Evolutionary conservation across 495 filamentous ascomycete species (phyloP).

Genomic region (Apiosordaria backusii): DNA sequence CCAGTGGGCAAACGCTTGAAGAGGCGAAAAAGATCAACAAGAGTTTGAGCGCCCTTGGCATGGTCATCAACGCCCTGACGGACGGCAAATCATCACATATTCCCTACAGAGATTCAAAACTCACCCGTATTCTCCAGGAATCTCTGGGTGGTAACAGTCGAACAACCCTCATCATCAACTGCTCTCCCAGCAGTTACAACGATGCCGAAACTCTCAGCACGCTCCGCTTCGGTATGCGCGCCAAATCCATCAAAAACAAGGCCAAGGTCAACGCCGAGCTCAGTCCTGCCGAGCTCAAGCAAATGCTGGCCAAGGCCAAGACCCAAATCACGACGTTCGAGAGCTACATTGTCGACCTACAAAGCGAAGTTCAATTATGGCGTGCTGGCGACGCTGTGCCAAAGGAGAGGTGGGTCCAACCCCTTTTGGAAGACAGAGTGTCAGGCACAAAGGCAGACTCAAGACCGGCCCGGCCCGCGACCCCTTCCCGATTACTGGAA

Average conservation of each 20-base stretch:
- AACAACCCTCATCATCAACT: constrained; percentile 97
- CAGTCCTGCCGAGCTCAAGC: constrained; percentile 90
- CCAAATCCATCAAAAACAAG: constrained; percentile 99
- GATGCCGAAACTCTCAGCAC: constrained; percentile 93
- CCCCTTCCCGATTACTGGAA: constrained; percentile 73
- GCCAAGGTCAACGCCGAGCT: constrained; percentile 98
- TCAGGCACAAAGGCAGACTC: constrained; percentile 56
- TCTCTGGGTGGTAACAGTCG: constrained; percentile 94
- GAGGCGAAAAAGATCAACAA: constrained; percentile 99
- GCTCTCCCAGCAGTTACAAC: constrained; percentile 97
- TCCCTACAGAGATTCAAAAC: constrained; percentile 96
- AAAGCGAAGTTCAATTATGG: constrained; percentile 83
- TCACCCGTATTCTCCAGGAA: constrained; percentile 95
- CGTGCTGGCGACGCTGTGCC: constrained; percentile 84
- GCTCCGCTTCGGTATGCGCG: constrained; percentile 90
- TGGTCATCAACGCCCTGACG: constrained; percentile 97
- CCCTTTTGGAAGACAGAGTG: constrained; percentile 62
- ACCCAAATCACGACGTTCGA: constrained; percentile 85
- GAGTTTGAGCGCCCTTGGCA: constrained; percentile 93
- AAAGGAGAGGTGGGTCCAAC: constrained; percentile 62
- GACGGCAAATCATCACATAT: constrained; percentile 98
- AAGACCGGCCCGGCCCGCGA: constrained; percentile 64
- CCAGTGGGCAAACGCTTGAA: constrained; percentile 94
- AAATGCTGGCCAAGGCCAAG: constrained; percentile 85
- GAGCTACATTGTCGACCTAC: constrained; percentile 75